phyloP scores from a whole-genome alignment of 2,329 filamentous ascomycete species.

The Neonectria sp. region DNA sequence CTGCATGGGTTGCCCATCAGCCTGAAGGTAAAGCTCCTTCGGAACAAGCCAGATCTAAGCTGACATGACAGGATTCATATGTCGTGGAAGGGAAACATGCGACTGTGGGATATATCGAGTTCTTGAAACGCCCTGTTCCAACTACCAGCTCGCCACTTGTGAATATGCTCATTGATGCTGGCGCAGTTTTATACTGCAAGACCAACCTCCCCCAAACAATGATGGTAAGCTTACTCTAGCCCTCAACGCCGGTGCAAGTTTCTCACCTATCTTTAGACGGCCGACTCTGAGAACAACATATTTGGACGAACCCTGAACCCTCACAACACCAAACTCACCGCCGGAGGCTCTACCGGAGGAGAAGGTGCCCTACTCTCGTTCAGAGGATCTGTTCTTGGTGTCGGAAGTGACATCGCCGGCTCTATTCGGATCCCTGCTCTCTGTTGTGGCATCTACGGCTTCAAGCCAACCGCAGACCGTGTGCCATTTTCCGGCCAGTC shows the following conservation, averaged over 20 bases:
- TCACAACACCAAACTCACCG: conserved; percentile 52
- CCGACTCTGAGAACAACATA: conserved; percentile 57
- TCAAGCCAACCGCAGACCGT: conserved; percentile 69
- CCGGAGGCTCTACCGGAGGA: conserved; percentile 46
- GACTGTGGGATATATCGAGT: conserved; percentile 46
- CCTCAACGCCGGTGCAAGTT: accelerated
- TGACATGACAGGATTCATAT: conserved; percentile 45
- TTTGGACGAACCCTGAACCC: conserved; percentile 48
- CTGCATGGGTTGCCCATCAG: conserved; percentile 43
- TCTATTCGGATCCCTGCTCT: conserved; percentile 67
- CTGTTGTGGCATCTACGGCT: conserved; percentile 69
- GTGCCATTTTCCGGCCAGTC: conserved; percentile 59
- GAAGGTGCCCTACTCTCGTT: conserved; percentile 42
- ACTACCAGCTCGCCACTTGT: conserved; percentile 44
- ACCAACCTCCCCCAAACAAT: conserved; percentile 73
- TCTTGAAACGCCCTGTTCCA: conserved; percentile 40
- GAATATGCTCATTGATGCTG: conserved; percentile 42
- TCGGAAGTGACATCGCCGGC: conserved; percentile 55
- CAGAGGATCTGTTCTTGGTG: conserved; percentile 44
- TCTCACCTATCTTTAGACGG: conserved; percentile 37
- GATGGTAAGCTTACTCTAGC: conserved; percentile 60
- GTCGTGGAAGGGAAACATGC: conserved; percentile 41
- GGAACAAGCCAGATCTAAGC: accelerated
- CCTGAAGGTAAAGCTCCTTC: conserved; percentile 34
- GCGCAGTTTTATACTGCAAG: conserved; percentile 54